Conservation (phyloP, 2,329 filamentous ascomycete species). For the Verticillium albo-atrum region DNA sequence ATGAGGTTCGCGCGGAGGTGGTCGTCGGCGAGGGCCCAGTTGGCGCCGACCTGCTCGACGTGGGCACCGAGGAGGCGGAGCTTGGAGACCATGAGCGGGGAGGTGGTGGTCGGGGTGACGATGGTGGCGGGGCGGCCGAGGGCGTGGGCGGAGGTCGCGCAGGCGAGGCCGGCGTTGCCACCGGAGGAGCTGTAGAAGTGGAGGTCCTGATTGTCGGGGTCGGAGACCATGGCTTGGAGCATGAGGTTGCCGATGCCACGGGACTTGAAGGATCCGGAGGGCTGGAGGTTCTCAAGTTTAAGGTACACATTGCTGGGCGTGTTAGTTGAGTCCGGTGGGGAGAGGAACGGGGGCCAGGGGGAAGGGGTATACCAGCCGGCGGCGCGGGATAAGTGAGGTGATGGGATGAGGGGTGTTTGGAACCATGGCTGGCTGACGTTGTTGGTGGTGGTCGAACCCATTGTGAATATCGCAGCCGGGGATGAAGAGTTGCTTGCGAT, state of each 20-base stretch:
- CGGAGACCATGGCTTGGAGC: slow-evolving; percentile 34
- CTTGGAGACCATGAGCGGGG: slow-evolving; percentile 66
- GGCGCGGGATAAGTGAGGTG: slow-evolving; percentile 59
- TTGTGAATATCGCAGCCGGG: slow-evolving; percentile 10
- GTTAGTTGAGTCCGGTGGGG: background rate
- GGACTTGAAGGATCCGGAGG: slow-evolving; percentile 83
- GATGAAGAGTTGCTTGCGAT: too few species aligned
- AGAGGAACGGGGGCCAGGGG: too few species aligned
- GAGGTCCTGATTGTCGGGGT: slow-evolving; percentile 24
- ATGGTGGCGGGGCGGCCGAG: slow-evolving; percentile 67
- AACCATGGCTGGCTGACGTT: slow-evolving; percentile 59
- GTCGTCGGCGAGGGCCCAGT: slow-evolving; percentile 65
- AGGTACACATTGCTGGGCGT: slow-evolving; percentile 67
- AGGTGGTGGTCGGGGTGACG: slow-evolving; percentile 64
- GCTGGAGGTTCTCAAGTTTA: slow-evolving; percentile 82
- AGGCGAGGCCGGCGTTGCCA: slow-evolving; percentile 82
- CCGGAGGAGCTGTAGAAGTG: slow-evolving; percentile 80
- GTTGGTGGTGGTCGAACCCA: slow-evolving; percentile 35
- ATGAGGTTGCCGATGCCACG: slow-evolving; percentile 71
- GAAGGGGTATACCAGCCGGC: slow-evolving; percentile 61
- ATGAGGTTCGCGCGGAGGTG: slow-evolving; percentile 59
- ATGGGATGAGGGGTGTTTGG: slow-evolving; percentile 67
- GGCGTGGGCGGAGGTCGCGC: slow-evolving; percentile 64
- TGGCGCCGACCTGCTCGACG: slow-evolving; percentile 64
- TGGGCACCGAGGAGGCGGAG: slow-evolving; percentile 63